phyloP scores from a whole-genome alignment of 176 grass and related monocot genomes.

The Avena eriantha region DNA sequence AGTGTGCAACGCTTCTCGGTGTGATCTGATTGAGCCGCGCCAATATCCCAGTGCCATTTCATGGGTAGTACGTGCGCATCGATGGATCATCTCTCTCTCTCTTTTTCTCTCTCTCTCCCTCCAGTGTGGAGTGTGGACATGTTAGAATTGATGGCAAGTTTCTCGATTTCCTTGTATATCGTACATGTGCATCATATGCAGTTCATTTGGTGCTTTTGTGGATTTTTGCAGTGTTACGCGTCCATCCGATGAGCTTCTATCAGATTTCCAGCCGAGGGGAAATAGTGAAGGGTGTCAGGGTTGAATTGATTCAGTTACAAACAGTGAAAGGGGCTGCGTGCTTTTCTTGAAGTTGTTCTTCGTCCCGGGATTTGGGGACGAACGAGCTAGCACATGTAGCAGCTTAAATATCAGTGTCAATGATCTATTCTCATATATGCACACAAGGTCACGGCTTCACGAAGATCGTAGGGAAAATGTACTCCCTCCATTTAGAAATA shows the following conservation, averaged over 20 bases:
- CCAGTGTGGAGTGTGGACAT: neutral
- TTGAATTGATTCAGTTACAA: neutral
- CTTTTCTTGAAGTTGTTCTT: neutral
- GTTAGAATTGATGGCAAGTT: neutral
- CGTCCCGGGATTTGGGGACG: neutral
- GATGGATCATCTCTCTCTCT: neutral
- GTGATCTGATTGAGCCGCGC: conserved; percentile 89
- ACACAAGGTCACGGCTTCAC: neutral
- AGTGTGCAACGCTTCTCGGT: neutral
- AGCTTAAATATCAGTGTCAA: neutral
- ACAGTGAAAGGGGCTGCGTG: neutral
- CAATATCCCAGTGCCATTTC: conserved; percentile 98
- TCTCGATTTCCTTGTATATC: neutral
- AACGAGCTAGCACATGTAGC: neutral
- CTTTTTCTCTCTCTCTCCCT: conserved; percentile 1
- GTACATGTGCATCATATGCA: neutral
- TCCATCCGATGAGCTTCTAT: neutral
- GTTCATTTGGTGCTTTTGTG: neutral
- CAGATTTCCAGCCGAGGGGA: neutral
- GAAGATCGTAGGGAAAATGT: neutral
- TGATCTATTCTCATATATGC: neutral
- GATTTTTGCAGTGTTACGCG: neutral
- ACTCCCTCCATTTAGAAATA: too few relatives aligned
- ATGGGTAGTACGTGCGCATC: conserved; percentile 20
- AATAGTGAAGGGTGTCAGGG: neutral